These are phyloP conservation scores for Senna siamea DNA, from an alignment of 306 rosid species.

Conservation along the genomic window DNA sequence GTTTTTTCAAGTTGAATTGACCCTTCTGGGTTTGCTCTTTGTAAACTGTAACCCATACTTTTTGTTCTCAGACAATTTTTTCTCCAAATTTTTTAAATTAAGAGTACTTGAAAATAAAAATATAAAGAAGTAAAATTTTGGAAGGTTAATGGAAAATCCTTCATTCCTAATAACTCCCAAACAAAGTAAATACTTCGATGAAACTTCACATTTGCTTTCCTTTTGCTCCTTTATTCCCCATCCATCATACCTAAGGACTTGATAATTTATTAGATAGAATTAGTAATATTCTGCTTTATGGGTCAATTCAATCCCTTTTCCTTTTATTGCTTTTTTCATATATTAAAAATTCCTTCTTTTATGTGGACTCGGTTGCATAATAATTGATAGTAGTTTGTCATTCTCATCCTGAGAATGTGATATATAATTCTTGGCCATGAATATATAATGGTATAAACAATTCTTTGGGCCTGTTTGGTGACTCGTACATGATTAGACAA, in stretches of 20 bases:
- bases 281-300: not conserved
- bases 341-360: not conserved
- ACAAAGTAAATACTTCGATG: not conserved
- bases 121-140: not conserved
- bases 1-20: not conserved
- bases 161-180: not conserved
- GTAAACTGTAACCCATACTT: no score
- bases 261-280: not conserved
- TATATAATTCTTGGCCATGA: slow-evolving; percentile 8
- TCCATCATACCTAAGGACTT: no score
- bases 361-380: slow-evolving; percentile 5
- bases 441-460: not conserved
- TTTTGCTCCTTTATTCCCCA: no score
- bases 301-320: not conserved
- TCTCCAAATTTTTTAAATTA: no score
- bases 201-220: no score
- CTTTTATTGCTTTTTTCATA: not conserved
- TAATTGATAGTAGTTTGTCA: not conserved
- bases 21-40: slow-evolving; percentile 23
- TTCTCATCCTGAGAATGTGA: slow-evolving; percentile 28
- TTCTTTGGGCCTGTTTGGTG: no score
- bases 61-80: no score
- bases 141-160: not conserved
- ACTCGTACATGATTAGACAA: no score
- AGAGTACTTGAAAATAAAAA: no score